Conservation (phyloP, 306 rosid species). For the Gastrolobium bilobum region DNA sequence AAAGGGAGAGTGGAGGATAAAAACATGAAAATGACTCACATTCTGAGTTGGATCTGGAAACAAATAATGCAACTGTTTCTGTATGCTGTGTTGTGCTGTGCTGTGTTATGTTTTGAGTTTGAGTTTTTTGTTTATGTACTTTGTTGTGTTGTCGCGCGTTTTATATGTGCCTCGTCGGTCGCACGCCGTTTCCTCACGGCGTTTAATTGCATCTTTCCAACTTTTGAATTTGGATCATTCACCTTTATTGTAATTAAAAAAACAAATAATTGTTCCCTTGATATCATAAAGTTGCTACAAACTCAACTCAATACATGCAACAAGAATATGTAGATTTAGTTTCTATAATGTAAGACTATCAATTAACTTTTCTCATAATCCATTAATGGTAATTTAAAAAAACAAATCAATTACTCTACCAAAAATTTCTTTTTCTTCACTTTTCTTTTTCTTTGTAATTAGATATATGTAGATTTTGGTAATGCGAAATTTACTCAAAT, state of each 20-base stretch:
- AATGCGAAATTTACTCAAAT: neutral
- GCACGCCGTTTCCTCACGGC: conserved; percentile 75
- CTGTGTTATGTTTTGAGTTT: conserved; percentile 13
- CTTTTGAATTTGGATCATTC: conserved; percentile 36
- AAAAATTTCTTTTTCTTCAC: conserved; percentile 24
- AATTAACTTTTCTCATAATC: no score
- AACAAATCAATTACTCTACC: conserved; percentile 7
- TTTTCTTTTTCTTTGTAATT: neutral
- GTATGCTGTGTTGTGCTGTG: neutral
- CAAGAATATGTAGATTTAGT: no score
- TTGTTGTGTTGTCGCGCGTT: conserved; percentile 48
- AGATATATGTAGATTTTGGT: neutral
- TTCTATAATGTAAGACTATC: no score
- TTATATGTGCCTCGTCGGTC: conserved; percentile 70
- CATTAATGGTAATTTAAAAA: no score
- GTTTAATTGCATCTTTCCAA: conserved; percentile 28
- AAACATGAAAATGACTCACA: conserved; percentile 53
- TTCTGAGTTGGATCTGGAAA: conserved; percentile 60
- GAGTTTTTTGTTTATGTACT: conserved; percentile 37
- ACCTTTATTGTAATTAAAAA: neutral
- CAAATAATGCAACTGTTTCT: conserved; percentile 47
- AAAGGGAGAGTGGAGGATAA: conserved; percentile 12
- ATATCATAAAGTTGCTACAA: neutral
- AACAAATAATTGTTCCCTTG: neutral
- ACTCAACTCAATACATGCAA: no score